Evolutionary conservation across 1,284 basidiomycete species (phyloP).

Genomic region (Moesziomyces globuligerus): DNA sequence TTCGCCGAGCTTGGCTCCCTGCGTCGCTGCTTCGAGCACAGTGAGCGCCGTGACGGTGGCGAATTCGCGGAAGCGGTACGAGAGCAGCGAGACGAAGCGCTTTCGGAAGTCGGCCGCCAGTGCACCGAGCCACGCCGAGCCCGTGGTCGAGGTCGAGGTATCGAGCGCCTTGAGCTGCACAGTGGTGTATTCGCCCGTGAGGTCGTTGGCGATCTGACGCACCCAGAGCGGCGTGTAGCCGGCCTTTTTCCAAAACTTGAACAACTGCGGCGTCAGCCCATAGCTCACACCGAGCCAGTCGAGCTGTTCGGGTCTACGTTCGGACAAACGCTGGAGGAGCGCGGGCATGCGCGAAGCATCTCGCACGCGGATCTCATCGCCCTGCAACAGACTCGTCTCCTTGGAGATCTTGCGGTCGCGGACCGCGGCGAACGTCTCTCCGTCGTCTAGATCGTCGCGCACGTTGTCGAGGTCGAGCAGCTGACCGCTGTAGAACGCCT

Average conservation of each 20-base stretch:
- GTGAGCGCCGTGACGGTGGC: slow-evolving; percentile 85
- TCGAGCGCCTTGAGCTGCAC: slow-evolving; percentile 80
- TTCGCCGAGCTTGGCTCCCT: slow-evolving; percentile 69
- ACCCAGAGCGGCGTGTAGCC: slow-evolving; percentile 92
- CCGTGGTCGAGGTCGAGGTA: slow-evolving; percentile 63
- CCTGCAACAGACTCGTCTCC: slow-evolving; percentile 34
- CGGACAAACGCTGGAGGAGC: slow-evolving; percentile 87
- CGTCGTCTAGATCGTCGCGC: slow-evolving; percentile 46
- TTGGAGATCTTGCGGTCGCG: slow-evolving; percentile 68
- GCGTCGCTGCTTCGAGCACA: slow-evolving; percentile 84
- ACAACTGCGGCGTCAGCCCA: slow-evolving; percentile 86
- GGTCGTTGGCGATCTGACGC: slow-evolving; percentile 90
- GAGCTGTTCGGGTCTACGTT: slow-evolving; percentile 86
- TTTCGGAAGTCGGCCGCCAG: slow-evolving; percentile 94
- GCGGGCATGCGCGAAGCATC: slow-evolving; percentile 86
- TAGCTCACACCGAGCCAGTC: slow-evolving; percentile 98
- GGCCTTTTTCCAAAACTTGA: slow-evolving; percentile 95
- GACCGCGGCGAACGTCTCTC: slow-evolving; percentile 64
- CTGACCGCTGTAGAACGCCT: slow-evolving; percentile 87
- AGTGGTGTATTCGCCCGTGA: slow-evolving; percentile 96
- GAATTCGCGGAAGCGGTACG: slow-evolving; percentile 94
- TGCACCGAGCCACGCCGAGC: slow-evolving; percentile 82
- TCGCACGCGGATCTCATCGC: slow-evolving; percentile 73
- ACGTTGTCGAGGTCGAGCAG: slow-evolving; percentile 77
- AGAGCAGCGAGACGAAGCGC: slow-evolving; percentile 87